Evolutionary conservation across 176 grass and related monocot species (phyloP), one percentile per base, ranked within the genome.

Genomic region (Lolium perenne): DNA sequence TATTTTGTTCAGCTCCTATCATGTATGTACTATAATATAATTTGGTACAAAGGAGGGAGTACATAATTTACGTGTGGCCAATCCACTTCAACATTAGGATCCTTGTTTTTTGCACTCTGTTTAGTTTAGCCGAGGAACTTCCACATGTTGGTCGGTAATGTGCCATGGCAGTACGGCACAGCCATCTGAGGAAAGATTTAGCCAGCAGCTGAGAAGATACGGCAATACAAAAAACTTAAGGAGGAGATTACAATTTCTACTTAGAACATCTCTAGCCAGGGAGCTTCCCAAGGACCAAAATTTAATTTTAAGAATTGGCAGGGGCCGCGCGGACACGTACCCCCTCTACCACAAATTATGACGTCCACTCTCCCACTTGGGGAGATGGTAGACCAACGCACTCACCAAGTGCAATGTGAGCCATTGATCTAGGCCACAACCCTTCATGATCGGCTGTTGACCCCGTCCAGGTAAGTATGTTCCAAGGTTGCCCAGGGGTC

Each of bases 291-390:
- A 22, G n/a, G n/a, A 61, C 3, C n/a, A 16, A 53, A 54, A 4
- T 16, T 54, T 54, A 54, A 54, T 50, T 74, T 1, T 15, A 0
- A 15, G 14, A 10, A 75, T 75, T 75, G 43, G 25, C 8, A 83
- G 38, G 80, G 76, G 80, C 53, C 83, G 80, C 83, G 89, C 92
- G 80, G 6, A 91, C 86, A 79, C 83, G 43, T 91, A 91, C 85
- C 88, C 87, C 91, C 82, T 45, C 60, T 73, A 2, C 0, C 83
- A 94, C 75, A 94, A 91, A 91, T 91, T 91, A 88, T 35, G 32
- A 35, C 32, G 32, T 35, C 32, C 32, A 35, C 32, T 35, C 91
- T 87, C 82, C 80, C 80, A 62, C 26, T 86, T 80, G 15, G 13
- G 74, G 40, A 84, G 89, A 91, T 87, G 80, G 76, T 90, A 90